Base-by-base conservation (phyloP, 441 rosid genomes). In the Theobroma grandiflorum region DNA sequence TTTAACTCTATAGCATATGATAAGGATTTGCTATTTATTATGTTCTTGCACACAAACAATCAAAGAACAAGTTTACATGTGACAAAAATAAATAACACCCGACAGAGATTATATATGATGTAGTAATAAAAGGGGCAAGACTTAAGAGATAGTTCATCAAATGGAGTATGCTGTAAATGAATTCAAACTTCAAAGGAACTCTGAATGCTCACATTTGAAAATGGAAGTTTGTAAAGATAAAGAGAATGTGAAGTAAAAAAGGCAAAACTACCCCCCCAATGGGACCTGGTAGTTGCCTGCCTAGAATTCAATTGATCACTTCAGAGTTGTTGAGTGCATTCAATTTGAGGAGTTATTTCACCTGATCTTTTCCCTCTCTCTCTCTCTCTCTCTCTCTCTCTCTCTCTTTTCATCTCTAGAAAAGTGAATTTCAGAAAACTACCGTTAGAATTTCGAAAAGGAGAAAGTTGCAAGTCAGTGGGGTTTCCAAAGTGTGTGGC, bases 261-360 rank as follows among this genome's bases (percentile, higher is more conserved):
- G 45, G 20, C 37, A 53, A 69, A 66, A 82, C 68, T 80, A 80
- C 87, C 35, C 78, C 45, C 53, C 72, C 82, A 79, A 83, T 82
- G 89, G 95, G 91, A 86, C 88, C 92, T 57, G 75, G 80, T 68
- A 57, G 74, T 61, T 74, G 86, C 81, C 78, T 89, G 81, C 84
- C 74, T 76, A 66, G 81, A 78, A 92, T 90, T 95, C 64, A 92
- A 89, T 88, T 70, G 75, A 71, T 86, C 75, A 72, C 86, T 84
- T 83, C 58, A 22, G 82, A 80, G 95, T 92, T 72, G 94, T 85
- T 93, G 87, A 78, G 79, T 79, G 91, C 93, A 91, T 91, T 95
- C 85, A 93, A 84, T 91, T 84, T n/a, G n/a, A 73, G 61, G 57
- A 87, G 85, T 88, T 84, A 88, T 64, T 81, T 81, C 86, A 8